Base-by-base conservation (phyloP, 352 stramenopile genomes). In the Aphanomyces astaci region DNA sequence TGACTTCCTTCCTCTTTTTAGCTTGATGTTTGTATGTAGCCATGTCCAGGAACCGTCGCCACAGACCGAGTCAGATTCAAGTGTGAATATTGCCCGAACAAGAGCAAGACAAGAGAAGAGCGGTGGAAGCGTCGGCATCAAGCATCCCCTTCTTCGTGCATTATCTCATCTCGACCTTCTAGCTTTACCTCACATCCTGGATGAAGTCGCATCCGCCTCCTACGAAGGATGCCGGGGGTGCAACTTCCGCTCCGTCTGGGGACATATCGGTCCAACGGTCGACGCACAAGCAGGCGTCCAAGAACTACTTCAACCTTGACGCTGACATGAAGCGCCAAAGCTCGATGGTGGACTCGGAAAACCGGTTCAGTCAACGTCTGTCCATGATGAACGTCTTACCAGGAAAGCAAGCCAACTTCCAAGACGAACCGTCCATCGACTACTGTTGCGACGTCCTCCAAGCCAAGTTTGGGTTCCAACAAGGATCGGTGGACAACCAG, bases 381-480 rank as follows among this genome's bases (percentile, higher is more conserved):
- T 68, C 62, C 3, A 68, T 68, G 62, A 68, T 68, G 62, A 68
- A 68, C 33, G 62, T 68, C 1, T 39, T 59, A 27, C 60, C 60
- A 25, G 13, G 25, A 24, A 51, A 57, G 33, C 62, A 68, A 59
- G 39, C 62, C 27, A 45, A 57, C 28, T 68, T 68, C 22, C 62
- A 56, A 0, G 86, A 94, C 60, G 84, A 94, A 60, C 65, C 74
- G n/a, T 86, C 86, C 31, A 87, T 94, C 53, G 86, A 94, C 70
- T 89, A 78, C 33, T 92, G 84, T 66, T 89, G 81, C 64, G 86
- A 94, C 55, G 76, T 84, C n/a, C 76, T 94, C 45, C 84, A 81
- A 70, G 55, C 62, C 40, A 92, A 92, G 62, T 94, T 93, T 59
- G 86, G 86, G 11, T 93, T 94, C 66, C 86, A 94, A 56, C 79